Evolutionary conservation across 2,329 filamentous ascomycete genomes (phyloP).

Genomic region (Botryotinia narcissicola): DNA sequence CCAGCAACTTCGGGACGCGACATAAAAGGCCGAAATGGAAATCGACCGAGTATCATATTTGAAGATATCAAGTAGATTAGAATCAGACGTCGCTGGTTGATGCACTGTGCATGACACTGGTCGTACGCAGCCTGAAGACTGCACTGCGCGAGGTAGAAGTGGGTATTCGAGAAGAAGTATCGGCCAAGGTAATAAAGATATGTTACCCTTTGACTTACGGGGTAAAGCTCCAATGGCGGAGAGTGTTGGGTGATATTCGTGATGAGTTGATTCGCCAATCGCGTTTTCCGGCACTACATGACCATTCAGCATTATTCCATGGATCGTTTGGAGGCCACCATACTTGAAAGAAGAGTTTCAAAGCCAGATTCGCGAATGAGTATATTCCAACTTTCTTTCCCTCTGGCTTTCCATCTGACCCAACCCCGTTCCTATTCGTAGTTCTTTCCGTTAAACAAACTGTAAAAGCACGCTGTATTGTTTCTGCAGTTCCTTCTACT

Average conservation of each 20-base stretch:
- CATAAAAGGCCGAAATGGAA: conserved; percentile 68
- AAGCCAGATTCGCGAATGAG: conserved; percentile 83
- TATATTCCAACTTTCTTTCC: conserved; percentile 88
- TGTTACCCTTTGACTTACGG: conserved; percentile 81
- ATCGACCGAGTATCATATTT: conserved; percentile 81
- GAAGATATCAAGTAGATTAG: conserved; percentile 79
- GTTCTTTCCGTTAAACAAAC: conserved; percentile 82
- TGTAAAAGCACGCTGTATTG: conserved; percentile 86
- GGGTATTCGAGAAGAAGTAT: conserved; percentile 81
- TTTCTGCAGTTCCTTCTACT: conserved; percentile 83
- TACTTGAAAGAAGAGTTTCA: conserved; percentile 84
- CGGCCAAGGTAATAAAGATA: conserved; percentile 94
- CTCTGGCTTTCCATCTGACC: conserved; percentile 62
- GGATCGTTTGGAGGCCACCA: conserved; percentile 30
- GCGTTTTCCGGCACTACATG: conserved; percentile 70
- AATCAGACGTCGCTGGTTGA: conserved; percentile 73
- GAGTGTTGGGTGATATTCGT: conserved; percentile 82
- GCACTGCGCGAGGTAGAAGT: conserved; percentile 73
- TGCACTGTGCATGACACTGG: conserved; percentile 71
- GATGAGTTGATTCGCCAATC: conserved; percentile 84
- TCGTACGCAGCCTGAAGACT: conserved; percentile 78
- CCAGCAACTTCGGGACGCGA: conserved; percentile 66
- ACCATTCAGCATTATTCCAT: conserved; percentile 19
- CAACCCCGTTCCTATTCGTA: conserved; percentile 54
- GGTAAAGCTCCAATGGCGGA: conserved; percentile 77